Base-by-base conservation (phyloP, 2,329 filamentous ascomycete species). In the Pseudogymnoascus sp. region DNA sequence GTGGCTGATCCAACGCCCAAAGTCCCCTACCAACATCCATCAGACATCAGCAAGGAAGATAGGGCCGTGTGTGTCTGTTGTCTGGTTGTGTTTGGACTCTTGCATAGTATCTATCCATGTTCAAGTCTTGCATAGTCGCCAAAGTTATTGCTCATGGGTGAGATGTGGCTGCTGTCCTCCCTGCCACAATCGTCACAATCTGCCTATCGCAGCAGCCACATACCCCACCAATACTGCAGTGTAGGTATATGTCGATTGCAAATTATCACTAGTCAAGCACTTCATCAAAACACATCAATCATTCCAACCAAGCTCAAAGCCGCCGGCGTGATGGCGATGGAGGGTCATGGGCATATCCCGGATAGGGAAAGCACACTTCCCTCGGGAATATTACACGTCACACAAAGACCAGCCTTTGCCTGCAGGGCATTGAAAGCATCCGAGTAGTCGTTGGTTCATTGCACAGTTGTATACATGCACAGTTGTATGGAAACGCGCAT, bases 1-100 rank as follows among this genome's bases (percentile, higher is more conserved):
- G 45, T 52, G 45, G 45, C 45, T 52, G 45, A 52, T 52, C 45
- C 45, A 30, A 52, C 26, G 26, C n/a, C 45, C 45, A 30, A 52
- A 19, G 26, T 13, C 45, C 45, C 45, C 45, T 15, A 52, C 26
- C 45, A 52, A 30, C 41, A 52, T 9, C 41, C 41, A 28, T 52
- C 41, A 30, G 13, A 18, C 23, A 48, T 30, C 45, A 30, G 45
- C 45, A 30, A 33, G 45, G 45, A 18, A 41, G 18, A 12, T 23
- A 52, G 41, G 41, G 26, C 26, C 45, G 26, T 52, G 28, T 33
- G 45, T 33, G 45, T 52, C 26, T 33, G 45, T 19, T n/a, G 13
- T 15, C 23, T 26, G 41, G 28, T 15, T 21, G n/a, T 8, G 12
- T n/a, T 5, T 12, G 21, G 13, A 45, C 3, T 48, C 12, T 48